These are phyloP conservation scores for Lodderomyces margitis DNA, from an alignment of 1,139 yeast species.

Conservation along the genomic window DNA sequence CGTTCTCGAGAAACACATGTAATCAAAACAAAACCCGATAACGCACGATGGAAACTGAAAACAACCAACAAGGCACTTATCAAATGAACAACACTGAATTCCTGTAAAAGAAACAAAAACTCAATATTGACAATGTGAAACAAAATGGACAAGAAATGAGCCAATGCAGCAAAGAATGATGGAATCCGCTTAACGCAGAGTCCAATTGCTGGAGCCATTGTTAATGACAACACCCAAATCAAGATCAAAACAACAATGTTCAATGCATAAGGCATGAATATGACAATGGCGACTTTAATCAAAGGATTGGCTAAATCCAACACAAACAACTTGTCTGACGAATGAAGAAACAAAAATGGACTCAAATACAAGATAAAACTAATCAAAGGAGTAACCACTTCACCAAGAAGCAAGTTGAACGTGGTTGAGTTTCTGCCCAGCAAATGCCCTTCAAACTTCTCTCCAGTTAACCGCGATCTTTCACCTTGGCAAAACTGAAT, in stretches of 20 bases:
- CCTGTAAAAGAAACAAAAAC: constrained; percentile 59
- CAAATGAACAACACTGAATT: constrained; percentile 58
- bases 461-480: constrained; percentile 68
- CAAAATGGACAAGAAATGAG: constrained; percentile 52
- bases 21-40: constrained; percentile 36
- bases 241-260: constrained; percentile 44
- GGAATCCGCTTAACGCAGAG: constrained; percentile 36
- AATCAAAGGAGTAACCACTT: constrained; percentile 49
- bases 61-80: constrained; percentile 58
- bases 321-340: constrained; percentile 59
- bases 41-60: constrained; percentile 50
- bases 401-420: constrained; percentile 51
- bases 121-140: constrained; percentile 57
- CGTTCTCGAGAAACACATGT: constrained; percentile 59
- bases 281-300: constrained; percentile 49
- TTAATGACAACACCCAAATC: constrained; percentile 47
- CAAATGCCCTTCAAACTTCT: constrained; percentile 31
- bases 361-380: constrained; percentile 42
- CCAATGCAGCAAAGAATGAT: constrained; percentile 46
- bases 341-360: constrained; percentile 60
- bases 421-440: constrained; percentile 26
- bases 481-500: constrained; percentile 48
- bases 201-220: constrained; percentile 44
- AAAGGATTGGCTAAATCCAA: constrained; percentile 53
- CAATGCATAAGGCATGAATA: constrained; percentile 51